Evolutionary conservation across 805 yeast species (phyloP), one percentile per base, ranked within the genome.

Genomic region (Peterozyma xylosa): DNA sequence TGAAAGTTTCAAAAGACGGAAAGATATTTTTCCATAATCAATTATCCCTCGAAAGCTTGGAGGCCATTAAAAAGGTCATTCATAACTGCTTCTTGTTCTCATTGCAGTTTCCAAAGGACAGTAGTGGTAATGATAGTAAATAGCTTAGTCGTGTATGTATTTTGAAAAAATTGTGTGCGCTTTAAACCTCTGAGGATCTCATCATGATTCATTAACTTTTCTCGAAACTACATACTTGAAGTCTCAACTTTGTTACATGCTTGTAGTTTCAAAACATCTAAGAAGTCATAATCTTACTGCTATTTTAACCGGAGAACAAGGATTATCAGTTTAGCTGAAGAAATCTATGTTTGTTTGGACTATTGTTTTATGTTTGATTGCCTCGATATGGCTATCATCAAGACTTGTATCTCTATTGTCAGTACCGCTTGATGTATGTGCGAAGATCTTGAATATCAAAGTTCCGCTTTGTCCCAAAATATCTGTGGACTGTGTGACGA

Each of bases 21-120:
- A 64, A 32, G 15, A 32, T 89, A 38, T 86, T 95, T 1, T 82
- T 89, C 71, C 96, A 86, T 53, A 78, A 76, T 58, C 88, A 82
- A 62, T 73, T 70, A 45, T 61, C 77, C 17, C 64, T 65, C 15
- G 76, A 71, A 37, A 71, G 82, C 16, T 59, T 82, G 38, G 82
- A 76, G 42, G 67, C 64, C 38, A 67, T 84, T 42, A 82, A 81
- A 54, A 55, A 57, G 37, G 81, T 81, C 34, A 13, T 32, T 5
- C 14, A 13, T 32, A 32, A 32, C 15, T 32, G 34, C 15, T 32
- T 13, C 34, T 32, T 32, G 15, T 32, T 32, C 15, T 32, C 34
- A 32, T 13, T 32, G 9, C 34, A 32, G 15, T 32, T 32, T 14
- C 13, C 15, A 32, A 14, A 14, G 13, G 34, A 32, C 5, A 32